Conservation (phyloP, 129 eudicot species). For the Saposhnikovia divaricata region DNA sequence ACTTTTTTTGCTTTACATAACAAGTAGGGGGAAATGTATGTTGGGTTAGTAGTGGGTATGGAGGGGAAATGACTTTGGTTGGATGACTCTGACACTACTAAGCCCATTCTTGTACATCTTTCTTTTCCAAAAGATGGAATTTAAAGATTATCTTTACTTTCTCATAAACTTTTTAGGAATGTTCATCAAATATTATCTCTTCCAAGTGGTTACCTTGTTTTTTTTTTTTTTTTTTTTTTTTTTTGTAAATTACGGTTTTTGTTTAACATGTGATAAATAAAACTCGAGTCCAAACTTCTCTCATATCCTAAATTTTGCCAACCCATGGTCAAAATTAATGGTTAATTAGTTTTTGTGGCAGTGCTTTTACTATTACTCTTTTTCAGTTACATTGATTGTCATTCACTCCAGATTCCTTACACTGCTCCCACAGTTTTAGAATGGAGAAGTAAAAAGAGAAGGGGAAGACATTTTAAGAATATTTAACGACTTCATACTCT, state of each 20-base stretch:
- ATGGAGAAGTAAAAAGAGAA: too few relatives aligned
- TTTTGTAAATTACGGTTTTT: not conserved
- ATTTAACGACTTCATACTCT: too few relatives aligned
- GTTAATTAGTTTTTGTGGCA: not conserved
- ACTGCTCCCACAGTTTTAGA: too few relatives aligned
- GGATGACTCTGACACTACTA: conserved; percentile 7
- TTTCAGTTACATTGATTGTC: too few relatives aligned
- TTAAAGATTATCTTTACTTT: not conserved
- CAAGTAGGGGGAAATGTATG: not conserved
- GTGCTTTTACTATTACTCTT: not conserved
- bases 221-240: not conserved
- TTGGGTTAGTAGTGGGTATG: conserved; percentile 15
- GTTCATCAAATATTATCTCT: not conserved
- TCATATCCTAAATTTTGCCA: not conserved
- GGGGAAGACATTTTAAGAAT: too few relatives aligned
- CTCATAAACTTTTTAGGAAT: not conserved
- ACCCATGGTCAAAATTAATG: not conserved
- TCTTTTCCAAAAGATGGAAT: not conserved
- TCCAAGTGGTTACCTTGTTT: not conserved
- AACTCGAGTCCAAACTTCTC: not conserved
- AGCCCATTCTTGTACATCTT: not conserved
- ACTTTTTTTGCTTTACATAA: not conserved
- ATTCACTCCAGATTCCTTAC: too few relatives aligned
- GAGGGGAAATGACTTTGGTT: not conserved
- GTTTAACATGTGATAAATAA: not conserved